phyloP scores from a whole-genome alignment of 2,329 filamentous ascomycete genomes.

The Exserohilum rostratum region DNA sequence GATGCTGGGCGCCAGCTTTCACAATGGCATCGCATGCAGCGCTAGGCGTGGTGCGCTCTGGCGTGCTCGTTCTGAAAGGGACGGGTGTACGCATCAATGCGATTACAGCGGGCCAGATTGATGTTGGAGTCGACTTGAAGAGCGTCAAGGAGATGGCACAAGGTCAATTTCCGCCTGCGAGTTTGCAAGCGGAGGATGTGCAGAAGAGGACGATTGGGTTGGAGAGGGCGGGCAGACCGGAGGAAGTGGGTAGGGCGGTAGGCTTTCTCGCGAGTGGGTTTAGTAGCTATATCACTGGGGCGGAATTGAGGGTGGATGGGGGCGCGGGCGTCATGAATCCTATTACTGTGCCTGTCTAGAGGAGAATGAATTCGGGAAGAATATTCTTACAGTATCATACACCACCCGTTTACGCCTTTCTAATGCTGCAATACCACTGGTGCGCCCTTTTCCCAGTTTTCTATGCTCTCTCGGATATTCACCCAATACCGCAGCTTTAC shows the following conservation, averaged over 20 bases:
- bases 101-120: slow-evolving; percentile 55
- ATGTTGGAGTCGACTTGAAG: slow-evolving; percentile 55
- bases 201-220: slow-evolving; percentile 62
- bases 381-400: background rate
- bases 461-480: slow-evolving; percentile 80
- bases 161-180: slow-evolving; percentile 62
- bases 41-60: slow-evolving; percentile 64
- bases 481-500: slow-evolving; percentile 87
- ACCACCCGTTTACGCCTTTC: background rate
- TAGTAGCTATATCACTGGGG: slow-evolving; percentile 66
- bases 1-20: slow-evolving; percentile 66
- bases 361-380: no score
- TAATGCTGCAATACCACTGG: slow-evolving; percentile 63
- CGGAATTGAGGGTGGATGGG: slow-evolving; percentile 67
- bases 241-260: slow-evolving; percentile 65
- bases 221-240: slow-evolving; percentile 62
- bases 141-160: slow-evolving; percentile 53
- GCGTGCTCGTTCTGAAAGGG: slow-evolving; percentile 63
- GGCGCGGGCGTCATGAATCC: slow-evolving; percentile 56
- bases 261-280: slow-evolving; percentile 69
- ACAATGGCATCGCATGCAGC: slow-evolving; percentile 67
- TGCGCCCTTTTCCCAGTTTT: slow-evolving; percentile 83
- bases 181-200: slow-evolving; percentile 56
- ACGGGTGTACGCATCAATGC: slow-evolving; percentile 66
- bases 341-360: slow-evolving; percentile 45